Evolutionary conservation across 352 stramenopile species (phyloP).

Genomic region (Globisporangium cederbergense): DNA sequence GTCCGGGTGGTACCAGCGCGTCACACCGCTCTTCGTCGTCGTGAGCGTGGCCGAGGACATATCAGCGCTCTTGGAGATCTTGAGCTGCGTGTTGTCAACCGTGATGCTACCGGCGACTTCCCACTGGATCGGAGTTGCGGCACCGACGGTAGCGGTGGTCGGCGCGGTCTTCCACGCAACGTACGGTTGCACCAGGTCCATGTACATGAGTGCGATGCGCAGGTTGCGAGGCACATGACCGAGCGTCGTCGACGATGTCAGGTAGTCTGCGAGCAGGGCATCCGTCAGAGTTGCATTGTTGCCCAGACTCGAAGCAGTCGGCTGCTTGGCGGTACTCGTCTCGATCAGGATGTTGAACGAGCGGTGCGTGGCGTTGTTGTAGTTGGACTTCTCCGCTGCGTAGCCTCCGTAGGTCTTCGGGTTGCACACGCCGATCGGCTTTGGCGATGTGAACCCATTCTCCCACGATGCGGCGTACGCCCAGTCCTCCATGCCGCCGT

Average conservation of each 20-base stretch:
- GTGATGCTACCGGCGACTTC: constrained; percentile 55
- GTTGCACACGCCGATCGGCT: constrained; percentile 68
- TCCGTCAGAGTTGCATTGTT: constrained; percentile 45
- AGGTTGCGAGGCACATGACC: constrained; percentile 94
- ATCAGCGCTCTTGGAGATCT: constrained; percentile 36
- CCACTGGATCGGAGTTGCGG: constrained; percentile 37
- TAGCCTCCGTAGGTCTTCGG: constrained; percentile 88
- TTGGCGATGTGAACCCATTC: constrained; percentile 38
- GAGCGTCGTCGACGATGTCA: constrained; percentile 45
- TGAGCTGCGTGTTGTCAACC: constrained; percentile 56
- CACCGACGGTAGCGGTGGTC: constrained; percentile 6
- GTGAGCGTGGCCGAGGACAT: constrained; percentile 26
- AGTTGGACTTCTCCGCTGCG: constrained; percentile 72
- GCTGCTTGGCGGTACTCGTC: constrained; percentile 88
- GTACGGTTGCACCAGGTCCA: constrained; percentile 94
- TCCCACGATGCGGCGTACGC: constrained; percentile 88
- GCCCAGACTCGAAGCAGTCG: constrained; percentile 62
- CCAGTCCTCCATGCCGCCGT: constrained; percentile 97
- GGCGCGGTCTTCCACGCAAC: constrained; percentile 48
- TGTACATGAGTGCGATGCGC: constrained; percentile 86
- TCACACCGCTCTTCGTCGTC: constrained; percentile 38
- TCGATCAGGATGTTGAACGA: constrained; percentile 95
- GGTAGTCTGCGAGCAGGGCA: constrained; percentile 38
- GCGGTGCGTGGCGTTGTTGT: constrained; percentile 89
- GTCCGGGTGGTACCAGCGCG: constrained; percentile 61